A percentile compares a stretch with the other conserved stretches of the same genome.
Evolutionary conservation across 2,329 filamentous ascomycete genomes (phyloP).

Genomic region (Epichloe hybrida): DNA sequence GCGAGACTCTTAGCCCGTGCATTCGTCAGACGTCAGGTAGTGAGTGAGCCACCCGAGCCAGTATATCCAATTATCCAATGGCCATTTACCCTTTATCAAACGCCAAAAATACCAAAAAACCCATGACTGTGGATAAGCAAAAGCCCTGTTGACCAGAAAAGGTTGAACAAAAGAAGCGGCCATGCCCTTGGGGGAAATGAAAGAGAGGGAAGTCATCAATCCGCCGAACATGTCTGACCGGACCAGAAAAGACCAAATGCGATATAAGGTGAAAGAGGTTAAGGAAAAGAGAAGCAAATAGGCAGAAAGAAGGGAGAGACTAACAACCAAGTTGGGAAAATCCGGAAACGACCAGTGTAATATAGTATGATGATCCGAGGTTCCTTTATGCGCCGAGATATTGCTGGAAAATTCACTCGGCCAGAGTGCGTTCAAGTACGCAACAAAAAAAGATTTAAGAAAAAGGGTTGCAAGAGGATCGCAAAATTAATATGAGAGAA

Average conservation of each 20-base stretch:
- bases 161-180: not conserved
- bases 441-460: not conserved
- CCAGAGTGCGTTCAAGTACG: not conserved
- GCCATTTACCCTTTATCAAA: conserved; percentile 3
- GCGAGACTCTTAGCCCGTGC: not conserved
- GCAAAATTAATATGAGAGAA: too few relatives aligned
- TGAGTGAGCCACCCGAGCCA: not conserved
- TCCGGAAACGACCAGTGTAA: not conserved
- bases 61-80: not conserved
- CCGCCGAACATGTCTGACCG: not conserved
- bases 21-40: conserved; percentile 1
- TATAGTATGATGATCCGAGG: not conserved
- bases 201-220: not conserved
- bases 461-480: not conserved
- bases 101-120: not conserved
- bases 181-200: not conserved
- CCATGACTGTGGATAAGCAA: not conserved
- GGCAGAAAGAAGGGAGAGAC: not conserved
- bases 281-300: not conserved
- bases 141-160: not conserved
- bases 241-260: not conserved
- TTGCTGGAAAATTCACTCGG: not conserved
- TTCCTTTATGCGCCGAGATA: not conserved
- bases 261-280: not conserved
- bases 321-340: not conserved